phyloP scores from a whole-genome alignment of 2,329 filamentous ascomycete species.

The Ambrosiella xylebori region DNA sequence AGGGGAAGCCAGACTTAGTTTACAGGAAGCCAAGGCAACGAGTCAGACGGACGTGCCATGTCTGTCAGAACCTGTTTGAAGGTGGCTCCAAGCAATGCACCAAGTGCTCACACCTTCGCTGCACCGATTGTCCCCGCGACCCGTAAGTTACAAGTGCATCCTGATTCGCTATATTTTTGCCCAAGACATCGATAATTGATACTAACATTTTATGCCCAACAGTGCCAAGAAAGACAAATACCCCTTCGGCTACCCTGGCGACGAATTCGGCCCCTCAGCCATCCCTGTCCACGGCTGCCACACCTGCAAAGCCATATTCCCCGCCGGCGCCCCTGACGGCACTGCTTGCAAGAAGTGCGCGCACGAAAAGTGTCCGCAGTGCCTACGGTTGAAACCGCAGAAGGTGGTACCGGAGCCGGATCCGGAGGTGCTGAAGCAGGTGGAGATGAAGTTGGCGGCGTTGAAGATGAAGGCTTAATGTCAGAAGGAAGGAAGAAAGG shows the following conservation, averaged over 20 bases:
- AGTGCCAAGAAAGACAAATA: conserved; percentile 53
- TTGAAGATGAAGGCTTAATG: conserved; percentile 21
- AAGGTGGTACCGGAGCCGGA: conserved; percentile 45
- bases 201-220: conserved; percentile 10
- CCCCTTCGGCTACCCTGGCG: conserved; percentile 52
- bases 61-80: conserved; percentile 48
- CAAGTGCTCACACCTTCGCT: conserved; percentile 55
- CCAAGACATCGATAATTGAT: background rate
- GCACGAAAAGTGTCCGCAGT: conserved; percentile 41
- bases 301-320: conserved; percentile 42
- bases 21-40: conserved; percentile 56
- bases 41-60: conserved; percentile 59
- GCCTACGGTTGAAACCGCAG: conserved; percentile 39
- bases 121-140: conserved; percentile 64
- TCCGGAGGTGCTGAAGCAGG: conserved; percentile 37
- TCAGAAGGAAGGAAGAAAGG: background rate
- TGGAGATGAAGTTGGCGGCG: conserved; percentile 37
- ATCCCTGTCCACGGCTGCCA: conserved; percentile 42
- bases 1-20: conserved; percentile 51
- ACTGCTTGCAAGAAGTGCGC: conserved; percentile 42
- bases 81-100: conserved; percentile 44
- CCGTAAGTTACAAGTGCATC: conserved; percentile 38
- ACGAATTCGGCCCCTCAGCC: conserved; percentile 36
- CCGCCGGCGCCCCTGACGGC: conserved; percentile 30
- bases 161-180: background rate